Base-by-base conservation (phyloP, 352 stramenopile genomes). In the Pythium brassicae region DNA sequence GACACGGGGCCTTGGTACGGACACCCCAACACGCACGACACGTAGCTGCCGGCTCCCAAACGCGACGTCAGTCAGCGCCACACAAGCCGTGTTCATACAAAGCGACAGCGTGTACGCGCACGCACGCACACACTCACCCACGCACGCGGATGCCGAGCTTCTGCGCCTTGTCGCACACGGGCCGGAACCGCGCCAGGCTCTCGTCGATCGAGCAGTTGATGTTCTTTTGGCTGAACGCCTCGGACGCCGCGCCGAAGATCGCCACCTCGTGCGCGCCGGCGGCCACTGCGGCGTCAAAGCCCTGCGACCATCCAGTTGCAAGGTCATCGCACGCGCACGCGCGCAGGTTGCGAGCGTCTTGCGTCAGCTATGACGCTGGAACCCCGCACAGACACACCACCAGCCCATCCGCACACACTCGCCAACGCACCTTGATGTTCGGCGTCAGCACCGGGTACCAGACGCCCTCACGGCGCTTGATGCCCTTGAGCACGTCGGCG, bases 151-250 rank as follows among this genome's bases (percentile, higher is more conserved):
- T 79, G 3, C 87, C 79, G 2, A 92, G 61, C 39, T 71, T 63
- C 34, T 76, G 64, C 19, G 94, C 92, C 57, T 87, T 87, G 22
- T 95, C 83, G 39, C 85, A 87, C 25, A 98, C 88, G 4, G 78
- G 86, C 11, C 76, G 71, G 67, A 98, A 98, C 22, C 95, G 88
- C 44, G 97, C 76, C 1, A 99, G 62, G 47, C 91, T 98, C 66
- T 99, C 94, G 45, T 96, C 76, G 59, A 98, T 98, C 10, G 79
- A 97, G 63, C 95, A 98, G 71, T 98, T 98, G 64, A 98, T 98
- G 64, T 99, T 99, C 68, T 94, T 95, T 53, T 90, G 73, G 40
- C 89, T 98, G 65, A 99, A 99, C 23, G 77, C 72, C 59, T 99
- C 96, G 14, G 93, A 98, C 6, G 96, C 96, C 0, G 96, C 92